phyloP scores from a whole-genome alignment of 352 stramenopile species.

The Phytopythium boreale region DNA sequence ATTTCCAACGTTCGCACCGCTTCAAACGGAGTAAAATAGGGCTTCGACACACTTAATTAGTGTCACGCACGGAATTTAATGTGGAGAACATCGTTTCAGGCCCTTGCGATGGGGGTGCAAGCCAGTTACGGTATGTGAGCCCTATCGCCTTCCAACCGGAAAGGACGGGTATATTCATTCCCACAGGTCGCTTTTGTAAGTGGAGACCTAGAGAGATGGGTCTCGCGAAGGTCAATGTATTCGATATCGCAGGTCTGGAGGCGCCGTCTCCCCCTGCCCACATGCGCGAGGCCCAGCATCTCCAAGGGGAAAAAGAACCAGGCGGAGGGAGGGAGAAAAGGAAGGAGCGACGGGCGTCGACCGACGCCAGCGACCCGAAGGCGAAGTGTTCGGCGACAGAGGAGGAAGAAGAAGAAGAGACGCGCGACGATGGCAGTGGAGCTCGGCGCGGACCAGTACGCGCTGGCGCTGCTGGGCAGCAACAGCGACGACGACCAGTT shows the following conservation, averaged over 20 bases:
- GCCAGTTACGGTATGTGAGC: conserved; percentile 11
- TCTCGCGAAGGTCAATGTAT: not conserved
- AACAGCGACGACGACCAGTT: conserved; percentile 65
- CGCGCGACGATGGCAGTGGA: conserved; percentile 32
- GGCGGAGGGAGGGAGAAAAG: not conserved
- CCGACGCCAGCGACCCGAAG: not conserved
- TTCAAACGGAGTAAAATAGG: not conserved
- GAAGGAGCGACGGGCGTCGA: not conserved
- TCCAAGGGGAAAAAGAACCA: not conserved
- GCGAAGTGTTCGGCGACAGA: too few relatives aligned
- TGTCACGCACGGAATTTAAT: not conserved
- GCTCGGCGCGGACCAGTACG: conserved; percentile 39
- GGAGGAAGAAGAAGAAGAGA: not conserved
- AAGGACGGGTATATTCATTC: not conserved
- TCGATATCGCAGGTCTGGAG: not conserved
- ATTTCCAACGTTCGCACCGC: not conserved
- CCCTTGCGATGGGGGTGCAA: conserved; percentile 1
- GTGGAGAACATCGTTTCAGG: not conserved
- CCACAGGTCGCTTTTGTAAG: not conserved
- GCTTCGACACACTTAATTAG: not conserved
- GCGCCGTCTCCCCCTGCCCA: not conserved
- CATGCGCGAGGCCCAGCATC: not conserved
- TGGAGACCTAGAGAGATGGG: not conserved
- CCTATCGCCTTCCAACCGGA: not conserved
- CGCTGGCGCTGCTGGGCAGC: conserved; percentile 51